phyloP scores from a whole-genome alignment of 2,329 filamentous ascomycete species.

The Fonsecaea pugnacius region DNA sequence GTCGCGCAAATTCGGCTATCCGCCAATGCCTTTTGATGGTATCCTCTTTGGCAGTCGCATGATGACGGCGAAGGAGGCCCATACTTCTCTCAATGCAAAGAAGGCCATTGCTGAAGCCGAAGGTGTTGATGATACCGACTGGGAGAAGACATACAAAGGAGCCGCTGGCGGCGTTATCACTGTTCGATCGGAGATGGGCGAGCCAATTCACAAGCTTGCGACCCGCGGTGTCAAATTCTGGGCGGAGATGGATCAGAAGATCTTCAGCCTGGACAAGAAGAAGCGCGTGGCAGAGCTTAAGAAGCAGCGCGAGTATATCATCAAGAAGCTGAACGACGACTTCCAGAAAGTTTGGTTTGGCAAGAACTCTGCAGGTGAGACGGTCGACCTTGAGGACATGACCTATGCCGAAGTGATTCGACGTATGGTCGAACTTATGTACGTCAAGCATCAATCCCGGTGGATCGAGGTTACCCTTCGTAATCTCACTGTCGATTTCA shows the following conservation, averaged over 20 bases:
- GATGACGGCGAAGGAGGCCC: slow-evolving; percentile 92
- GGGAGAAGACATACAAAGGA: slow-evolving; percentile 93
- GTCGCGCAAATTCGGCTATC: slow-evolving; percentile 85
- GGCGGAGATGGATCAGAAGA: slow-evolving; percentile 99
- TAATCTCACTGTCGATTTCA: slow-evolving; percentile 88
- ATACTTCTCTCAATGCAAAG: slow-evolving; percentile 85
- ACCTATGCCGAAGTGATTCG: slow-evolving; percentile 87
- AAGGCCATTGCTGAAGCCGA: slow-evolving; percentile 85
- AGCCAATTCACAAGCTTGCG: slow-evolving; percentile 98
- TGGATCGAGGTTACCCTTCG: slow-evolving; percentile 89
- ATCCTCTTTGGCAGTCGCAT: slow-evolving; percentile 88
- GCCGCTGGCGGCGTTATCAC: slow-evolving; percentile 92
- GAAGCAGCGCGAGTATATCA: slow-evolving; percentile 87
- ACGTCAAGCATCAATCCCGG: slow-evolving; percentile 83
- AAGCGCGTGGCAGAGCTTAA: slow-evolving; percentile 86
- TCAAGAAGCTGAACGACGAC: slow-evolving; percentile 92
- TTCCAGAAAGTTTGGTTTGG: slow-evolving; percentile 98
- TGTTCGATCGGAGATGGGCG: slow-evolving; percentile 97
- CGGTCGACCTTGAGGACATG: slow-evolving; percentile 92
- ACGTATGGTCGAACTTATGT: slow-evolving; percentile 86
- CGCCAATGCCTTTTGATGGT: slow-evolving; percentile 92
- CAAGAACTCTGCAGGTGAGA: slow-evolving; percentile 75
- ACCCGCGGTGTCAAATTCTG: slow-evolving; percentile 96
- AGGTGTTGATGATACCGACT: slow-evolving; percentile 78
- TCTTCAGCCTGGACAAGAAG: slow-evolving; percentile 93